Evolutionary conservation across 78 protist species (phyloP).

Genomic region (Dictyostelium intermedium): DNA sequence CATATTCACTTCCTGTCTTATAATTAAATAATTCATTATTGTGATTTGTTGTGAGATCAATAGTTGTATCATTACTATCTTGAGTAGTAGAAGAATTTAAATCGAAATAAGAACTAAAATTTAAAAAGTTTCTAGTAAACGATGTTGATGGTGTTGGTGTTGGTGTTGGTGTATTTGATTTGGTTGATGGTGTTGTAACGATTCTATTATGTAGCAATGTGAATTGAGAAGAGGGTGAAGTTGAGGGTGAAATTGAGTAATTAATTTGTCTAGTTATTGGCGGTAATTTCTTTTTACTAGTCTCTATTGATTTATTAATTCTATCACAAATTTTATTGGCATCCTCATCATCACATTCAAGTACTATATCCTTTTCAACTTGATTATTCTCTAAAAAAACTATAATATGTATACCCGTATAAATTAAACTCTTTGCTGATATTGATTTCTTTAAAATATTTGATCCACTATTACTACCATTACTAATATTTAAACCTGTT

Average conservation of each 20-base stretch:
- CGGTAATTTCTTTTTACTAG: background rate
- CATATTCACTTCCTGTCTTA: background rate
- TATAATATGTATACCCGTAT: conserved; percentile 10
- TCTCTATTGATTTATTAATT: conserved; percentile 30
- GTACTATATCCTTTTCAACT: conserved; percentile 26
- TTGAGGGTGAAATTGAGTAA: background rate
- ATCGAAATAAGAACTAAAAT: background rate
- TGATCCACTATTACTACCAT: background rate
- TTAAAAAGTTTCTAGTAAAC: background rate
- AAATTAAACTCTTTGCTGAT: background rate
- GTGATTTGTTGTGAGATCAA: background rate
- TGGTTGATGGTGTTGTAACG: background rate
- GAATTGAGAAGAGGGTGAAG: background rate
- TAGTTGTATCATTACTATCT: background rate
- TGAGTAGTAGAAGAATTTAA: background rate
- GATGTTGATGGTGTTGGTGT: background rate
- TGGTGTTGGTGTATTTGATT: background rate
- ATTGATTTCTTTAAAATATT: background rate
- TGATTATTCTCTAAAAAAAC: background rate
- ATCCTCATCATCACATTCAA: conserved; percentile 38
- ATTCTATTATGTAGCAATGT: background rate
- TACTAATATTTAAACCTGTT: background rate
- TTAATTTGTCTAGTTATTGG: background rate
- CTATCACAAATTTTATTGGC: conserved; percentile 10
- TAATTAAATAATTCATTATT: background rate